Evolutionary conservation across 192 early-diverging fungal genomes (phyloP).

Genomic region (Entomortierella beljakovae): DNA sequence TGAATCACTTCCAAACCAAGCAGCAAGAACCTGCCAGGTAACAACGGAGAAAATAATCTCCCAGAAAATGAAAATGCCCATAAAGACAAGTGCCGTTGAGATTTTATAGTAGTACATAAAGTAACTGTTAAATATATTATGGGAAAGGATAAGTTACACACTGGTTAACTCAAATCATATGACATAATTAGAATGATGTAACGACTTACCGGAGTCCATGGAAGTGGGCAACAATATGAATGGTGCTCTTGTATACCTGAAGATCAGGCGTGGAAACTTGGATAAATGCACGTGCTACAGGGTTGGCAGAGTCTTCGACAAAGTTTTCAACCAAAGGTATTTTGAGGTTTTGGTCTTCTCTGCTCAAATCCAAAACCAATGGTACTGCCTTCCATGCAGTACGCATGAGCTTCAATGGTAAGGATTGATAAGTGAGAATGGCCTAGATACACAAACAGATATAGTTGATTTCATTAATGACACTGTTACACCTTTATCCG

Average conservation of each 20-base stretch:
- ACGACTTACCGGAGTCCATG: slow-evolving; percentile 61
- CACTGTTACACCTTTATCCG: no score
- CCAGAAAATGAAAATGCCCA: slow-evolving; percentile 55
- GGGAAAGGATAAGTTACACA: not conserved
- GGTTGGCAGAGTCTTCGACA: slow-evolving; percentile 53
- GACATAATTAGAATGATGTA: not conserved
- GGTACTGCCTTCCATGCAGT: slow-evolving; percentile 58
- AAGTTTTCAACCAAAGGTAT: slow-evolving; percentile 57
- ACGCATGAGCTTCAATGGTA: slow-evolving; percentile 44
- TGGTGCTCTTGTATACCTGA: slow-evolving; percentile 62
- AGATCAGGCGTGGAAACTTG: slow-evolving; percentile 56
- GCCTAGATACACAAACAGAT: no score
- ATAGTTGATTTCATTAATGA: no score
- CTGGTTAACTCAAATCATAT: not conserved
- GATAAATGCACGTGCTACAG: slow-evolving; percentile 58
- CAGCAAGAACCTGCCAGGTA: slow-evolving; percentile 60
- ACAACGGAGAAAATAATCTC: slow-evolving; percentile 62
- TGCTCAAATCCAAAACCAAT: slow-evolving; percentile 54
- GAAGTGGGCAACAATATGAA: slow-evolving; percentile 67
- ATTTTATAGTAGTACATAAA: slow-evolving; percentile 66
- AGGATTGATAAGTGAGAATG: slow-evolving; percentile 58
- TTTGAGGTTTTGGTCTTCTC: slow-evolving; percentile 56
- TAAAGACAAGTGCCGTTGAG: slow-evolving; percentile 59
- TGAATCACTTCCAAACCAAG: slow-evolving; percentile 50
- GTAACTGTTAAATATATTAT: slow-evolving; percentile 35